phyloP scores from a whole-genome alignment of 2,329 filamentous ascomycete genomes.

The Neonectria coccinea region DNA sequence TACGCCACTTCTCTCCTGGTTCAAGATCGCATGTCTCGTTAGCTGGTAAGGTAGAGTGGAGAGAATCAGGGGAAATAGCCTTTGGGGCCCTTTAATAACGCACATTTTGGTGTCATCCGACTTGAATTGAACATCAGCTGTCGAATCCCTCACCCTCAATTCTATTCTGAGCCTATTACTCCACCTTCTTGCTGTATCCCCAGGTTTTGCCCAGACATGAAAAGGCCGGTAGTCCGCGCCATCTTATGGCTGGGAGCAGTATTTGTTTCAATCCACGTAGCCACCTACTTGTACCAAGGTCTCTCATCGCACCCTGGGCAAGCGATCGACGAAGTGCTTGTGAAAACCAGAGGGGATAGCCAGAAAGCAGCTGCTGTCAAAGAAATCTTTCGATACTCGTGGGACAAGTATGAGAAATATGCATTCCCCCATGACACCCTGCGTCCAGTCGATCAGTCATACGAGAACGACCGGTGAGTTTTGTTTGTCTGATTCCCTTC shows the following conservation, averaged over 20 bases:
- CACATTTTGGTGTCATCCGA: neutral
- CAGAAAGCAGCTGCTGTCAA: slow-evolving; percentile 27
- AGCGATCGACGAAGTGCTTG: neutral
- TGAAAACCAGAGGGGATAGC: slow-evolving; percentile 7
- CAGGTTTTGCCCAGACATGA: slow-evolving; percentile 11
- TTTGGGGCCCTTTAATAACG: neutral
- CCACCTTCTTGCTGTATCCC: neutral
- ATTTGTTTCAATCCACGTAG: slow-evolving; percentile 14
- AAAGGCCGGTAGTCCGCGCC: slow-evolving; percentile 2
- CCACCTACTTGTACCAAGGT: slow-evolving; percentile 1
- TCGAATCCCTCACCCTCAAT: neutral
- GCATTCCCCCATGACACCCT: slow-evolving; percentile 38
- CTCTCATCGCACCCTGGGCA: neutral
- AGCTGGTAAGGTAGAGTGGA: neutral
- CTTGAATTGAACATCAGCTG: neutral
- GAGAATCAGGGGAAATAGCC: slow-evolving; percentile 8
- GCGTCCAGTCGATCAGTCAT: slow-evolving; percentile 20
- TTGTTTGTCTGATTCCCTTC: neutral
- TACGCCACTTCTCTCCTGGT: neutral
- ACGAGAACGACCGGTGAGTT: slow-evolving; percentile 34
- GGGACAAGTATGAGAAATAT: slow-evolving; percentile 36
- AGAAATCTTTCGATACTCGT: slow-evolving; percentile 35
- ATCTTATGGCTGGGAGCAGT: slow-evolving; percentile 28
- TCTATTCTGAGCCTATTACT: neutral
- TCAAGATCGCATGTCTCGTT: neutral